Percentiles rank a stretch among this genome's conserved stretches.
Evolutionary conservation across 2,329 filamentous ascomycete genomes (phyloP).

Genomic region (Escovopsis weberi): DNA sequence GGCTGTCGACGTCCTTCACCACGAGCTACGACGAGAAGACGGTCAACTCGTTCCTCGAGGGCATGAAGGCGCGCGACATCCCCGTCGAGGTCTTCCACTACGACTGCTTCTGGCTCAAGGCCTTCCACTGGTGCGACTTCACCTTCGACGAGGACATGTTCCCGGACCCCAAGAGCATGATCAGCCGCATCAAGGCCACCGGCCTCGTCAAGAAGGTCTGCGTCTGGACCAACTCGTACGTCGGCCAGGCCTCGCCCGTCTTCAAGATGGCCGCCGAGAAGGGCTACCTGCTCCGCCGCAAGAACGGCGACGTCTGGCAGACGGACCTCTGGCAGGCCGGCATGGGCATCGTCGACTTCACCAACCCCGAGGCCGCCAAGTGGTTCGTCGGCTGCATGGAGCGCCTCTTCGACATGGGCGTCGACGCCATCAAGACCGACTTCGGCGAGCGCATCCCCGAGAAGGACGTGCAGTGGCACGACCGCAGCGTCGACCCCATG

Average conservation of each 20-base stretch:
- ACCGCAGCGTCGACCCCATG: conserved; percentile 40
- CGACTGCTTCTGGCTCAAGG: conserved; percentile 66
- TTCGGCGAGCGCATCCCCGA: conserved; percentile 60
- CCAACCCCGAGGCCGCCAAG: conserved; percentile 50
- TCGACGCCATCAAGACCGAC: conserved; percentile 62
- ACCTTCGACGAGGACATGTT: conserved; percentile 55
- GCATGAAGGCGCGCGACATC: conserved; percentile 50
- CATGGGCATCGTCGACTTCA: conserved; percentile 62
- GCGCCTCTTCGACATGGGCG: conserved; percentile 50
- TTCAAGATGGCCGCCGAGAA: conserved; percentile 50
- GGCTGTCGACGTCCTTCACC: conserved; percentile 64
- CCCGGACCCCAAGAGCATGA: conserved; percentile 50
- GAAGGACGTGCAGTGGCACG: conserved; percentile 49
- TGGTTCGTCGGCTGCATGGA: conserved; percentile 53
- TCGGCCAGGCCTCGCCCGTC: conserved; percentile 52
- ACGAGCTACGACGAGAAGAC: conserved; percentile 59
- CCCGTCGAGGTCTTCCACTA: conserved; percentile 62
- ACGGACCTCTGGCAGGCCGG: conserved; percentile 68
- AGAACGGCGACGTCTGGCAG: conserved; percentile 57
- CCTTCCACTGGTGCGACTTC: conserved; percentile 64
- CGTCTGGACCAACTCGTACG: conserved; percentile 65
- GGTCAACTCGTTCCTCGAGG: conserved; percentile 52
- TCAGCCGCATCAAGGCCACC: conserved; percentile 47
- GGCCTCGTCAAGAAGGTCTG: conserved; percentile 50
- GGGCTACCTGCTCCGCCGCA: conserved; percentile 55